Evolutionary conservation across 2,329 filamentous ascomycete genomes (phyloP).

Genomic region (Lecanicillium sp.): DNA sequence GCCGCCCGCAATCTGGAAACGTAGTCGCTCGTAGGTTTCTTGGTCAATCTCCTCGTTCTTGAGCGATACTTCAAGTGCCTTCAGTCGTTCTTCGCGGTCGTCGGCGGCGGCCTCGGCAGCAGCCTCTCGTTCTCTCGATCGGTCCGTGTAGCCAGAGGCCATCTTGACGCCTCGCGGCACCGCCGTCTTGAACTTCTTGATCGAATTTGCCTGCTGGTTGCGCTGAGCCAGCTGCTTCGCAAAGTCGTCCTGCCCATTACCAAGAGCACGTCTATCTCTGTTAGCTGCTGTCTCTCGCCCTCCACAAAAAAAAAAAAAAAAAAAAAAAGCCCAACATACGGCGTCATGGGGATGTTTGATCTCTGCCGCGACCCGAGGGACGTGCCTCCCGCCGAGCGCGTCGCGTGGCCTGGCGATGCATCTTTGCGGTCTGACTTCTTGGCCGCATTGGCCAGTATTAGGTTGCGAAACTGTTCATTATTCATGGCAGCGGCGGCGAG

Average conservation of each 20-base stretch:
- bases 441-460: constrained; percentile 52
- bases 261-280: constrained; percentile 55
- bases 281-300: too few relatives aligned
- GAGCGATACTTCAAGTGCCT: constrained; percentile 72
- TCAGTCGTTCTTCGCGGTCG: constrained; percentile 58
- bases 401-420: constrained; percentile 35
- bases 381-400: constrained; percentile 20
- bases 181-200: constrained; percentile 71
- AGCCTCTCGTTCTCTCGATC: constrained; percentile 59
- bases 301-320: too few relatives aligned
- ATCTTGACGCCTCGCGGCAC: constrained; percentile 79
- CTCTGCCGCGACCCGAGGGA: constrained; percentile 71
- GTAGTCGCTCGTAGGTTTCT: constrained; percentile 67
- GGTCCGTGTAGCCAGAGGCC: constrained; percentile 76
- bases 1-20: constrained; percentile 74
- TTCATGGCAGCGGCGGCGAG: constrained; percentile 58
- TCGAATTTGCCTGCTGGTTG: constrained; percentile 46
- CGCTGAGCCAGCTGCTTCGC: constrained; percentile 77
- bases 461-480: constrained; percentile 86
- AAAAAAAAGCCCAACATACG: constrained; percentile 43
- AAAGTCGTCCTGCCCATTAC: constrained; percentile 58
- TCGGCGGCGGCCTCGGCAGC: constrained; percentile 47
- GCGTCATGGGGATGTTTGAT: constrained; percentile 88
- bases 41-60: constrained; percentile 81
- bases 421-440: constrained; percentile 36